These are phyloP conservation scores for Colletotrichum liaoningense DNA, from an alignment of 2,329 filamentous ascomycete species.

Conservation along the genomic window DNA sequence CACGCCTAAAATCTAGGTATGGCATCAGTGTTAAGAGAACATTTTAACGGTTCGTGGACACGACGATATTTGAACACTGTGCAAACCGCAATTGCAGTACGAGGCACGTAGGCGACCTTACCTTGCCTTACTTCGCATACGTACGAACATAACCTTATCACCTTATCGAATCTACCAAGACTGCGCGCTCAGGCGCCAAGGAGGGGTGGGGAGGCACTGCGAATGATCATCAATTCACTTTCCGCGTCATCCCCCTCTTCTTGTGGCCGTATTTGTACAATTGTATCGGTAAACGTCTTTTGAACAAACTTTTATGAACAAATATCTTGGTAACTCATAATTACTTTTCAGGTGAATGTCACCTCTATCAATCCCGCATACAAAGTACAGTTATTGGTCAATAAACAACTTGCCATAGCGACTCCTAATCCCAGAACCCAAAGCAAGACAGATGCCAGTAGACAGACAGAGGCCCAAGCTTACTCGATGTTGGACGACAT, in stretches of 20 bases:
- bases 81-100: too few species aligned
- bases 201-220: not conserved
- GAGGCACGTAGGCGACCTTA: too few species aligned
- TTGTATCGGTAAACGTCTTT: not conserved
- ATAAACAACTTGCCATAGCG: conserved; percentile 9
- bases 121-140: too few species aligned
- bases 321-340: conserved; percentile 1
- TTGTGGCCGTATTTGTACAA: too few species aligned
- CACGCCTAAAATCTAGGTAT: not conserved
- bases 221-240: not conserved
- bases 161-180: too few species aligned
- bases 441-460: conserved; percentile 7
- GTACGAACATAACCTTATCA: too few species aligned
- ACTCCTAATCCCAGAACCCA: conserved; percentile 6
- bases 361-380: conserved; percentile 27
- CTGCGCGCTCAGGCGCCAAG: too few species aligned
- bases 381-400: conserved; percentile 28
- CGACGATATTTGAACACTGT: too few species aligned
- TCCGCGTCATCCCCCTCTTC: not conserved
- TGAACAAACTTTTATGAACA: not conserved
- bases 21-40: not conserved
- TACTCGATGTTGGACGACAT: conserved; percentile 36
- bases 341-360: conserved; percentile 27
- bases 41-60: too few species aligned
- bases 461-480: not conserved